Percentiles rank a stretch among this genome's conserved stretches.
These are phyloP conservation scores for Phytophthora tentaculata DNA, from an alignment of 352 stramenopile genomes.

Conservation along the genomic window DNA sequence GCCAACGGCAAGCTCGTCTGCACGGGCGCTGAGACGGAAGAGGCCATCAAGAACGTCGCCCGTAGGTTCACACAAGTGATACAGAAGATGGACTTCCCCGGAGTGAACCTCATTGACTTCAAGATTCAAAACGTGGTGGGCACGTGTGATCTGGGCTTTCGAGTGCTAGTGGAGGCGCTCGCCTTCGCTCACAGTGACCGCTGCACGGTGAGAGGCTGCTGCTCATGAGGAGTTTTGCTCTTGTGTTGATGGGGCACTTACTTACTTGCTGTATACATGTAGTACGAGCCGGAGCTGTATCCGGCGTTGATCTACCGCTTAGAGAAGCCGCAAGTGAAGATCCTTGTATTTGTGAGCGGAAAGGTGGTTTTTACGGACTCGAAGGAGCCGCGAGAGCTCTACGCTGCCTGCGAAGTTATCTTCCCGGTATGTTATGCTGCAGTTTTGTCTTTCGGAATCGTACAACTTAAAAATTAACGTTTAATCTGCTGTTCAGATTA, in stretches of 20 bases:
- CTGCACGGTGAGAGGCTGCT: constrained; percentile 60
- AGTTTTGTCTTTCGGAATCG: background rate
- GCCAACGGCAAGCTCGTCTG: constrained; percentile 86
- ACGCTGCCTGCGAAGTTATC: constrained; percentile 85
- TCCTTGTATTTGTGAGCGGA: constrained; percentile 99
- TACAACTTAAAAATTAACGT: background rate
- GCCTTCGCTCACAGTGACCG: constrained; percentile 75
- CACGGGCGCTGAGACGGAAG: constrained; percentile 74
- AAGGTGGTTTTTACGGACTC: constrained; percentile 98
- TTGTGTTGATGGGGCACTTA: background rate
- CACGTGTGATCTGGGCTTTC: constrained; percentile 72
- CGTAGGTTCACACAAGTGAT: constrained; percentile 87
- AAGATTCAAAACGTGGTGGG: constrained; percentile 89
- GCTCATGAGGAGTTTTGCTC: background rate
- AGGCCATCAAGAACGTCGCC: constrained; percentile 75
- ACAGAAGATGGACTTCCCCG: constrained; percentile 86
- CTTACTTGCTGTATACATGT: constrained; percentile 8
- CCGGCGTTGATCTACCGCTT: constrained; percentile 99
- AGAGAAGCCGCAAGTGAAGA: constrained; percentile 95
- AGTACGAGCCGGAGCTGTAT: constrained; percentile 99
- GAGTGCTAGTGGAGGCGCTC: constrained; percentile 83
- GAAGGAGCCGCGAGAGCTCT: constrained; percentile 85
- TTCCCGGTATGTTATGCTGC: constrained; percentile 53
- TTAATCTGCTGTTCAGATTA: constrained; percentile 49
- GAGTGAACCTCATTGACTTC: constrained; percentile 88